A percentile compares a stretch with the other conserved stretches of the same genome.
Evolutionary conservation across 768 basidiomycete species (phyloP).

Genomic region (Tephrocybe rancida): DNA sequence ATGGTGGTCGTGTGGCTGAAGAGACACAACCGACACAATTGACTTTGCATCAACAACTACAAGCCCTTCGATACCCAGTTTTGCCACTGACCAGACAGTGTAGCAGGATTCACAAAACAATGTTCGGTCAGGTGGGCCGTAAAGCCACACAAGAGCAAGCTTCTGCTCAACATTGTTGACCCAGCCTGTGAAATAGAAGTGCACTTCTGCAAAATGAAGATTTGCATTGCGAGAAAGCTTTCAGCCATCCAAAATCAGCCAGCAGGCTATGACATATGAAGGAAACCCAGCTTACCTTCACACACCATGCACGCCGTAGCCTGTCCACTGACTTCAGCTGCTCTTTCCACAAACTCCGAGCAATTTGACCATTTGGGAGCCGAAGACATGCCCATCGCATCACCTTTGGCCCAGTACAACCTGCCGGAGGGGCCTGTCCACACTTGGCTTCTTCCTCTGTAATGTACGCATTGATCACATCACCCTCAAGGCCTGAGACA

Average conservation of each 20-base stretch:
- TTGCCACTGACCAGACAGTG: neutral
- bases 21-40: neutral
- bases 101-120: neutral
- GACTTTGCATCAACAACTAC: conserved; percentile 1
- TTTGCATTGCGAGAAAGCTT: neutral
- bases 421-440: too few species aligned
- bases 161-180: neutral
- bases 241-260: too few species aligned
- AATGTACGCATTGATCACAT: too few species aligned
- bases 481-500: too few species aligned
- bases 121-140: neutral
- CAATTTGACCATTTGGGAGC: too few species aligned
- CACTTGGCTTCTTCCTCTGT: too few species aligned
- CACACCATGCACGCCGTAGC: conserved; percentile 19
- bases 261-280: too few species aligned
- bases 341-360: too few species aligned
- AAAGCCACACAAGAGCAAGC: neutral
- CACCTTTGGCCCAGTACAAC: too few species aligned
- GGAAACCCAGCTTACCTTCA: conserved; percentile 17
- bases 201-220: neutral
- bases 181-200: neutral
- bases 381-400: too few species aligned
- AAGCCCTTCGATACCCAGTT: neutral
- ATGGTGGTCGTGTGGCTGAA: neutral
- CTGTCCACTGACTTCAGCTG: conserved; percentile 29